phyloP scores from a whole-genome alignment of 768 basidiomycete species.

The Suillus hirtellus region DNA sequence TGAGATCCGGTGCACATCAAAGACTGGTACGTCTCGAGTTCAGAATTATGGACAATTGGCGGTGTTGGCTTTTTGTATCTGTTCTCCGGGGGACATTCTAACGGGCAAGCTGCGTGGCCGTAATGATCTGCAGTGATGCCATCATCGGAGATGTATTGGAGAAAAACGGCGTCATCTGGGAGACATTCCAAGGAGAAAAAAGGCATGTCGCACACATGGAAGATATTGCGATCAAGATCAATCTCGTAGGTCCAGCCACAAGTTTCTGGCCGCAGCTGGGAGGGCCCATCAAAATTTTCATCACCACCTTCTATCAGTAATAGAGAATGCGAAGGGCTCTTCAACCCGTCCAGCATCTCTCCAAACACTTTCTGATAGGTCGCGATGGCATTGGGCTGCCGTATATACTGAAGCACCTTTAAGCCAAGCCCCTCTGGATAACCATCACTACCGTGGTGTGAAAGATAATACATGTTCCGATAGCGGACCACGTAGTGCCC shows the following conservation, averaged over 20 bases:
- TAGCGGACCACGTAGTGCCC: not conserved
- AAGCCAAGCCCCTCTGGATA: not conserved
- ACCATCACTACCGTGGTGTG: not conserved
- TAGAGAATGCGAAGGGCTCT: not conserved
- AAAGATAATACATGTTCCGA: not conserved
- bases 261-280: not conserved
- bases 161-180: not conserved
- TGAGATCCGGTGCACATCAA: not conserved
- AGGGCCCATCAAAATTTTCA: not conserved
- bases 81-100: not conserved
- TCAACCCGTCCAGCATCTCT: not conserved
- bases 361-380: not conserved
- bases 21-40: not conserved
- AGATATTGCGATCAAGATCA: not conserved
- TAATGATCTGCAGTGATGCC: not conserved
- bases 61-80: not conserved
- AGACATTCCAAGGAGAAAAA: slow-evolving; percentile 1
- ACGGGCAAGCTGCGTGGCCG: not conserved
- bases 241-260: not conserved
- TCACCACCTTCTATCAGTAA: not conserved
- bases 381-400: not conserved
- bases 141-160: not conserved
- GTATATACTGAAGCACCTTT: not conserved
- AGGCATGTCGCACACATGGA: not conserved
- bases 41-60: not conserved